Conservation (phyloP, 2,329 filamentous ascomycete species). For the Pseudocercospora vitis region DNA sequence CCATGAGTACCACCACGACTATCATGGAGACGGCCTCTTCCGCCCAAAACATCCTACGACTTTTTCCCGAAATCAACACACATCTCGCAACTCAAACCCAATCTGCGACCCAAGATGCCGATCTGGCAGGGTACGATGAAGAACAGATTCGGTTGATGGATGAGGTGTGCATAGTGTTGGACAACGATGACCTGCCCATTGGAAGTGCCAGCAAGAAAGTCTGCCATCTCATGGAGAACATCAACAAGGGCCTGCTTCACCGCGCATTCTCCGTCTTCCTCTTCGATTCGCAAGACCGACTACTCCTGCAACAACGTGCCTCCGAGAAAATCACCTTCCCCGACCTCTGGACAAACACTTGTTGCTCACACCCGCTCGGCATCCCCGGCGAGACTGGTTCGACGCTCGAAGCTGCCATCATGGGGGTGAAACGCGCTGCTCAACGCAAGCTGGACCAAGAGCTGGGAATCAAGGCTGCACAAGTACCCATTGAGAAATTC, state of each 20-base stretch:
- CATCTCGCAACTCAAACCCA: conserved; percentile 54
- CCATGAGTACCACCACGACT: conserved; percentile 37
- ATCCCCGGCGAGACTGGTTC: conserved; percentile 88
- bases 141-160: conserved; percentile 99
- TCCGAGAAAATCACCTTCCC: conserved; percentile 98
- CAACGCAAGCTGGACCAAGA: conserved; percentile 93
- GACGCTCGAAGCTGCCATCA: conserved; percentile 73
- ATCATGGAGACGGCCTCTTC: conserved; percentile 45
- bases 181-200: conserved; percentile 88
- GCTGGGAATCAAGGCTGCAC: conserved; percentile 82
- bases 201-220: conserved; percentile 97
- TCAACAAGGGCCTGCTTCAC: conserved; percentile 91
- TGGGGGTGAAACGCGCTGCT: conserved; percentile 86
- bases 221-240: conserved; percentile 99
- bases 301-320: conserved; percentile 93
- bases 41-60: conserved; percentile 77
- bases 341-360: conserved; percentile 99
- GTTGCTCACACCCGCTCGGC: conserved; percentile 94
- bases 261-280: conserved; percentile 97
- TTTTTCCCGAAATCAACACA: conserved; percentile 81
- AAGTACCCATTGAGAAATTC: conserved; percentile 90
- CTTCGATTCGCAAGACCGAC: conserved; percentile 88
- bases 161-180: conserved; percentile 95
- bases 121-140: conserved; percentile 88
- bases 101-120: conserved; percentile 57